Conservation (phyloP, 352 stramenopile species). For the Phytophthora pinifolia region DNA sequence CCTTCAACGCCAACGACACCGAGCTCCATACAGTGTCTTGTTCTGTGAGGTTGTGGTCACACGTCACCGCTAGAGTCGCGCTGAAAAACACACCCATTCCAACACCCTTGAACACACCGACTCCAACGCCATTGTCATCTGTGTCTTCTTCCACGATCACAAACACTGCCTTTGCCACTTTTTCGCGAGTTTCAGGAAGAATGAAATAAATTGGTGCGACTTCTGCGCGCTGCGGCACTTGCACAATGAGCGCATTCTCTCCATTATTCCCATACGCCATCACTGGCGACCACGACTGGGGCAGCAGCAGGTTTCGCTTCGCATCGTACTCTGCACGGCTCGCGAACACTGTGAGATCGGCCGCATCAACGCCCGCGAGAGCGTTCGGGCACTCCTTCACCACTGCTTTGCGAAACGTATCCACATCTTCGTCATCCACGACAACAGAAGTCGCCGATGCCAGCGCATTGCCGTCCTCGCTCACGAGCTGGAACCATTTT, state of each 20-base stretch:
- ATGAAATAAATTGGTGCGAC: constrained; percentile 5
- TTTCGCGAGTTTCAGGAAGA: constrained; percentile 1
- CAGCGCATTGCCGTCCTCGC: no score
- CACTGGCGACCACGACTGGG: background rate
- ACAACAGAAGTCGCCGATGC: no score
- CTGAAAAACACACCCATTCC: constrained; percentile 11
- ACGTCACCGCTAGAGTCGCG: constrained; percentile 5
- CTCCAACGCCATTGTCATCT: background rate
- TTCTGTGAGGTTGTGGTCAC: constrained; percentile 13
- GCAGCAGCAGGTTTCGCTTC: no score
- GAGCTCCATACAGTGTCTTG: constrained; percentile 22
- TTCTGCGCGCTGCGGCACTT: background rate
- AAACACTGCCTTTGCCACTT: constrained; percentile 5
- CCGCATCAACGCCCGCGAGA: no score
- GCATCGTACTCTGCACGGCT: background rate
- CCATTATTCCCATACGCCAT: background rate
- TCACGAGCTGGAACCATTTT: no score
- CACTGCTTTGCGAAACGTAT: no score
- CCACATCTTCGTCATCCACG: no score
- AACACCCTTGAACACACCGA: constrained; percentile 5
- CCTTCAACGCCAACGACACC: constrained; percentile 22
- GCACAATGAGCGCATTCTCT: constrained; percentile 3
- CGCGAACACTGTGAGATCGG: no score
- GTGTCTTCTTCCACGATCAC: constrained; percentile 4
- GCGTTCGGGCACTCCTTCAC: no score